Evolutionary conservation across 768 basidiomycete genomes (phyloP).

Genomic region (Neoboletus brunneissimus): DNA sequence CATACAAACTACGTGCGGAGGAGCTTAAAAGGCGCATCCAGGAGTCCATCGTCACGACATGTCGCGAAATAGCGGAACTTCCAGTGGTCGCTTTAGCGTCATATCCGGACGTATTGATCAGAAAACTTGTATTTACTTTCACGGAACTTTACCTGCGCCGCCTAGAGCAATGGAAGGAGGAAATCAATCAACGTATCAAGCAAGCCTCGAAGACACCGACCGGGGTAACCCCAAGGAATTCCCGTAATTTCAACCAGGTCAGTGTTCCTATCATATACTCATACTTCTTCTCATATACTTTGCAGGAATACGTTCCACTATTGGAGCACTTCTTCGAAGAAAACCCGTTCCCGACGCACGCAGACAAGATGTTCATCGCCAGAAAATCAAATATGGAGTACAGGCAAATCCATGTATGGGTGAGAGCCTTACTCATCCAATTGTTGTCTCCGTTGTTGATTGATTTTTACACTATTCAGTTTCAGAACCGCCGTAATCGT

Average conservation of each 20-base stretch:
- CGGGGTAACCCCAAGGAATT: not conserved
- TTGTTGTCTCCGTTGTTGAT: not conserved
- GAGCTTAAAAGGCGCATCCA: not conserved
- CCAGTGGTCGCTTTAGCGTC: accelerated
- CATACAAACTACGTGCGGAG: not conserved
- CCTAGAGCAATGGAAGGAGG: slow-evolving; percentile 1
- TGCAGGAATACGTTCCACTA: slow-evolving; percentile 1
- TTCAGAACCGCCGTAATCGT: slow-evolving; percentile 15
- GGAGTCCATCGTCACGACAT: not conserved
- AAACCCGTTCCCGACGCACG: slow-evolving; percentile 11
- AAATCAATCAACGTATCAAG: not conserved
- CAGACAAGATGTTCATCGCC: slow-evolving; percentile 13
- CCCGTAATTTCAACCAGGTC: slow-evolving; percentile 3
- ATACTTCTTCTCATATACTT: accelerated
- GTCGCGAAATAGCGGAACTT: not conserved
- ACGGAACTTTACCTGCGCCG: not conserved
- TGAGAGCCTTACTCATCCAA: not conserved
- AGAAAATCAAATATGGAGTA: slow-evolving; percentile 9
- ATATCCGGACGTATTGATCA: accelerated
- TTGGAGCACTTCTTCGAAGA: slow-evolving; percentile 14
- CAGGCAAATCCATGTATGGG: slow-evolving; percentile 18
- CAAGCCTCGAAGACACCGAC: accelerated
- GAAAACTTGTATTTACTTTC: not conserved
- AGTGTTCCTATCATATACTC: accelerated
- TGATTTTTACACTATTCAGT: not conserved